A percentile compares a stretch with the other conserved stretches of the same genome.
These are phyloP conservation scores for Rozella allomycis DNA, from an alignment of 371 early-diverging fungal genomes.

Conservation along the genomic window DNA sequence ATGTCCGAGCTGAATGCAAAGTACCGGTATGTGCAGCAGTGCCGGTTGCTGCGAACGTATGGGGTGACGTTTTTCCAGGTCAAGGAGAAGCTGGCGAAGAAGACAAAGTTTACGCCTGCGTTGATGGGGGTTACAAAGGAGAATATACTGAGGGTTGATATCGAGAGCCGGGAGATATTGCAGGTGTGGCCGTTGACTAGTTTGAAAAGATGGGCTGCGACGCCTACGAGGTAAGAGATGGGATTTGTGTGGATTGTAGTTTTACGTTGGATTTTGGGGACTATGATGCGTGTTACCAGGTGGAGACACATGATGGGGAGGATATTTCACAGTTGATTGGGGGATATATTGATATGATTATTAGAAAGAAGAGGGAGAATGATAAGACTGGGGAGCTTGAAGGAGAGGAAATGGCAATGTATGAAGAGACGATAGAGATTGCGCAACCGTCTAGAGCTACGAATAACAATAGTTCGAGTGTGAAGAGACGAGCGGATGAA, in stretches of 20 bases:
- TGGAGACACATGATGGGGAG: slow-evolving; percentile 30
- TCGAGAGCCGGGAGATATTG: slow-evolving; percentile 23
- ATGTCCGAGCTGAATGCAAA: slow-evolving; percentile 27
- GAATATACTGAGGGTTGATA: slow-evolving; percentile 21
- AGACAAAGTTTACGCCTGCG: slow-evolving; percentile 11
- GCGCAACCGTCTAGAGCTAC: too few relatives aligned
- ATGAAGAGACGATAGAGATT: slow-evolving; percentile 24
- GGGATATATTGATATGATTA: slow-evolving; percentile 36
- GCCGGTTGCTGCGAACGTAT: slow-evolving; percentile 27
- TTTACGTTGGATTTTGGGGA: slow-evolving; percentile 38
- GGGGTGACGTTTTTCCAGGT: slow-evolving; percentile 32
- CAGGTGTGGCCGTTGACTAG: slow-evolving; percentile 24
- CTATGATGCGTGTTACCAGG: slow-evolving; percentile 25
- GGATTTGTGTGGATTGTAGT: slow-evolving; percentile 3
- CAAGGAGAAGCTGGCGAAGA: slow-evolving; percentile 17
- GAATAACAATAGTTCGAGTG: too few relatives aligned
- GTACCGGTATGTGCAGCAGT: slow-evolving; percentile 27
- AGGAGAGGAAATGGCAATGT: slow-evolving; percentile 17
- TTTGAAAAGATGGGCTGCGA: slow-evolving; percentile 31
- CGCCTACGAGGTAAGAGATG: slow-evolving; percentile 12
- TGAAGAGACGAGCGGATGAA: too few relatives aligned
- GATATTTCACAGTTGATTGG: slow-evolving; percentile 28
- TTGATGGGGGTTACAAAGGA: slow-evolving; percentile 30
- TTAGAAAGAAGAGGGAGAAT: slow-evolving; percentile 25
- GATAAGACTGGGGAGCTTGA: slow-evolving; percentile 10